Conservation (phyloP, 352 stramenopile genomes). For the Achlya hypogyna region DNA sequence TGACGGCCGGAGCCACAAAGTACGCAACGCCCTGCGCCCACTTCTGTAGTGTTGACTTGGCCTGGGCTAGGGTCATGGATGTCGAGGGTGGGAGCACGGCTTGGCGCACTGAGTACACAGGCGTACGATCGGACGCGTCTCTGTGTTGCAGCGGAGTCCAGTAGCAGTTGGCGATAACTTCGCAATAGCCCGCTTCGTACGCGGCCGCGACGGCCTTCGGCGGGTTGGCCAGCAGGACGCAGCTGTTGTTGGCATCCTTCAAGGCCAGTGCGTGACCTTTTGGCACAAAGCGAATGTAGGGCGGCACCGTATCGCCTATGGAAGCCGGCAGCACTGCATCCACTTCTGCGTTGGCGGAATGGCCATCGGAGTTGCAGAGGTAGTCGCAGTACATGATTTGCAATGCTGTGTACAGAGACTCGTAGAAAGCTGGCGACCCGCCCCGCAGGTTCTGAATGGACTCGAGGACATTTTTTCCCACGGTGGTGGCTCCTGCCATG, state of each 20-base stretch:
- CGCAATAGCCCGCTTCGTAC: constrained; percentile 33
- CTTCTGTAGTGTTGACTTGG: constrained; percentile 32
- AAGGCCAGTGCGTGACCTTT: constrained; percentile 27
- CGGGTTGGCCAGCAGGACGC: constrained; percentile 24
- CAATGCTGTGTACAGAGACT: not conserved
- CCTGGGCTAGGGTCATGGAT: constrained; percentile 25
- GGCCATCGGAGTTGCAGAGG: not conserved
- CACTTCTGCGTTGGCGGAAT: not conserved
- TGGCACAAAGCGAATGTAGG: constrained; percentile 33
- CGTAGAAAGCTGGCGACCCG: not conserved
- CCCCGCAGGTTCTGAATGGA: not conserved
- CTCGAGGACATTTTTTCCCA: not conserved
- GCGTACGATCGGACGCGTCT: constrained; percentile 25
- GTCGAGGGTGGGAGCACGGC: not conserved
- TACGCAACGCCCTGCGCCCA: constrained; percentile 42
- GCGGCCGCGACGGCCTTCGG: constrained; percentile 21
- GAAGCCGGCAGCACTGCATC: not conserved
- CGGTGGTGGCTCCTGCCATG: not conserved
- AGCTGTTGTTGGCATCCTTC: constrained; percentile 30
- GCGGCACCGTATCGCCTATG: constrained; percentile 19
- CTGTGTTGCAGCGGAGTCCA: constrained; percentile 32
- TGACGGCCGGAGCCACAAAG: constrained; percentile 47
- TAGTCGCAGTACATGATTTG: constrained; percentile 6
- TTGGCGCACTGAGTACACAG: constrained; percentile 29
- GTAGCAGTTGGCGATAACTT: constrained; percentile 63